Percentiles rank a stretch among this genome's conserved stretches.
phyloP scores from a whole-genome alignment of 495 filamentous ascomycete species.

The Penicillium salamii region DNA sequence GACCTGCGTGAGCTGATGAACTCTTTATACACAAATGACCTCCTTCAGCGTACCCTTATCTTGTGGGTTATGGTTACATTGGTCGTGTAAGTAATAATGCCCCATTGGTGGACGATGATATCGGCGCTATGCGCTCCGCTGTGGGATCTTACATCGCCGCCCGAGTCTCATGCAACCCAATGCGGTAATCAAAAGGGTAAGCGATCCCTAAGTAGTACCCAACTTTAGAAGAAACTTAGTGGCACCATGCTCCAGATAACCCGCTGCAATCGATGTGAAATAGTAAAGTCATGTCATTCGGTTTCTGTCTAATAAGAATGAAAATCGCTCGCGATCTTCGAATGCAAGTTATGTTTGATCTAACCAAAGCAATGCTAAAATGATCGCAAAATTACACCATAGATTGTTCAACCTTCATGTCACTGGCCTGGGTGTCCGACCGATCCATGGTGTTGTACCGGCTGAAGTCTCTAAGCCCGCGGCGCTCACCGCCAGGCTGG shows the following conservation, averaged over 20 bases:
- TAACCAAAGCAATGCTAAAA: not conserved
- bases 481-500: slow-evolving; percentile 5
- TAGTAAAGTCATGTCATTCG: too few species aligned
- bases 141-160: slow-evolving; percentile 40
- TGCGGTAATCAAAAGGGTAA: too few species aligned
- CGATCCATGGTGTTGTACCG: slow-evolving; percentile 40
- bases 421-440: slow-evolving; percentile 34
- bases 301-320: not conserved
- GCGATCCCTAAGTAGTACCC: too few species aligned
- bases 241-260: too few species aligned
- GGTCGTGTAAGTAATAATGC: slow-evolving; percentile 50
- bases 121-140: slow-evolving; percentile 38
- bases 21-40: slow-evolving; percentile 49
- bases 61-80: slow-evolving; percentile 47
- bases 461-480: slow-evolving; percentile 30
- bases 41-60: slow-evolving; percentile 45
- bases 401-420: slow-evolving; percentile 30
- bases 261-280: too few species aligned
- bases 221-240: too few species aligned
- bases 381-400: slow-evolving; percentile 24
- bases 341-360: not conserved
- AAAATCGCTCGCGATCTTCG: not conserved
- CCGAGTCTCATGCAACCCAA: slow-evolving; percentile 24
- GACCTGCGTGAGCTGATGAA: slow-evolving; percentile 48
- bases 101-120: slow-evolving; percentile 36